Conservation (phyloP, 805 yeast genomes). For the Yamadazyma insecticola region DNA sequence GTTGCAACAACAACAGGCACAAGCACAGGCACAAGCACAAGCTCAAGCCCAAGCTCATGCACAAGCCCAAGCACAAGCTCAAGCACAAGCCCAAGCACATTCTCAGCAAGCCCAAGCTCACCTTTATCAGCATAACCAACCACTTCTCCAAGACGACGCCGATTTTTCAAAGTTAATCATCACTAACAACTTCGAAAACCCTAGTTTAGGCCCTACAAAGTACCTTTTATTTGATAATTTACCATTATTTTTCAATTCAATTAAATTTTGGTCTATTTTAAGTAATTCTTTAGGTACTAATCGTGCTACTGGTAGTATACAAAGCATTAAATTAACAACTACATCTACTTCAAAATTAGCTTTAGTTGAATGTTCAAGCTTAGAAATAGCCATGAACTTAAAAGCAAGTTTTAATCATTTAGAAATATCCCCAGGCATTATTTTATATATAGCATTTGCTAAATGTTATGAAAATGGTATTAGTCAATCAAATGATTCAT, state of each 20-base stretch:
- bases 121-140: slow-evolving; percentile 4
- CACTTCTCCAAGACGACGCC: slow-evolving; percentile 48
- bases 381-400: slow-evolving; percentile 77
- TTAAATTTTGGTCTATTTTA: slow-evolving; percentile 25
- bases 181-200: slow-evolving; percentile 70
- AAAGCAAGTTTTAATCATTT: slow-evolving; percentile 74
- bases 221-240: slow-evolving; percentile 76
- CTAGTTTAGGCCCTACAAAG: slow-evolving; percentile 69
- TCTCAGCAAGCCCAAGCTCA: not conserved
- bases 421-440: slow-evolving; percentile 75
- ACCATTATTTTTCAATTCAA: slow-evolving; percentile 63
- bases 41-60: slow-evolving; percentile 8
- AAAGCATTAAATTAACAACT: slow-evolving; percentile 15
- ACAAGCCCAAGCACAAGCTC: slow-evolving; percentile 5
- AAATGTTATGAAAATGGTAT: slow-evolving; percentile 36
- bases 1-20: slow-evolving; percentile 10
- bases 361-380: slow-evolving; percentile 65
- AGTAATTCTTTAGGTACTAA: slow-evolving; percentile 15
- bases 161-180: slow-evolving; percentile 55
- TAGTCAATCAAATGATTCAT: not conserved
- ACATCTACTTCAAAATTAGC: slow-evolving; percentile 19
- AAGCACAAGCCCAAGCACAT: slow-evolving; percentile 4
- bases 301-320: slow-evolving; percentile 13
- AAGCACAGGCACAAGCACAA: slow-evolving; percentile 10
- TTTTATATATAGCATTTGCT: slow-evolving; percentile 81